phyloP scores from a whole-genome alignment of 2,329 filamentous ascomycete genomes.

The Cladorrhinum sp. region DNA sequence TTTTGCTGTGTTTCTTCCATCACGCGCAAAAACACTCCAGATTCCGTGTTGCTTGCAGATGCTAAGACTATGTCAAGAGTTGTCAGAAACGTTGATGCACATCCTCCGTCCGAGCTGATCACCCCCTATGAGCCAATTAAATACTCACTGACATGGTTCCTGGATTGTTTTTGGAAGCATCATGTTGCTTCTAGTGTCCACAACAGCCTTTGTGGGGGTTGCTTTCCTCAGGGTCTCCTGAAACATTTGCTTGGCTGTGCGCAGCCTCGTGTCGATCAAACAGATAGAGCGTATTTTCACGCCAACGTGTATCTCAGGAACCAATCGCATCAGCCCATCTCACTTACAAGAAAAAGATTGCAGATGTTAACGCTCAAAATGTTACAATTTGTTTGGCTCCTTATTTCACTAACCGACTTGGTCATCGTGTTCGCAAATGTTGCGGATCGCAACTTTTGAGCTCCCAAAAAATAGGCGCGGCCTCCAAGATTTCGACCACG shows the following conservation, averaged over 20 bases:
- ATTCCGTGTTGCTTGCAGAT: too few relatives aligned
- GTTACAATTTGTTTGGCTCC: not conserved
- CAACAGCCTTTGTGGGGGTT: too few relatives aligned
- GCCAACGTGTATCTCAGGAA: not conserved
- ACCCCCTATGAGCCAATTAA: not conserved
- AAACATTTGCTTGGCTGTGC: conserved; percentile 9
- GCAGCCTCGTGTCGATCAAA: conserved; percentile 15
- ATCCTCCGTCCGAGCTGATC: not conserved
- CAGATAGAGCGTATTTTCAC: not conserved
- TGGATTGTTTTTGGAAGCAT: not conserved
- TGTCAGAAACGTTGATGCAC: not conserved
- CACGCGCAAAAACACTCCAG: not conserved
- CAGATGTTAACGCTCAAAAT: not conserved
- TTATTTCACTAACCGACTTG: not conserved
- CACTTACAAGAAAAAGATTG: not conserved
- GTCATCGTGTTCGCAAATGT: not conserved
- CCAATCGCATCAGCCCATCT: conserved; percentile 11
- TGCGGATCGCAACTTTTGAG: not conserved
- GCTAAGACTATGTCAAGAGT: not conserved
- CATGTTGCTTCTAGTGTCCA: conserved; percentile 1
- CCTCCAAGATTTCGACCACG: too few relatives aligned
- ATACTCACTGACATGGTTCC: not conserved
- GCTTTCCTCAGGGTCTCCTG: not conserved
- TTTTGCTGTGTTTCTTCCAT: not conserved
- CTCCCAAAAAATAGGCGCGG: not conserved